Conservation (phyloP, 2,329 filamentous ascomycete genomes). For the Ophiocordyceps camponoti-leonardi region DNA sequence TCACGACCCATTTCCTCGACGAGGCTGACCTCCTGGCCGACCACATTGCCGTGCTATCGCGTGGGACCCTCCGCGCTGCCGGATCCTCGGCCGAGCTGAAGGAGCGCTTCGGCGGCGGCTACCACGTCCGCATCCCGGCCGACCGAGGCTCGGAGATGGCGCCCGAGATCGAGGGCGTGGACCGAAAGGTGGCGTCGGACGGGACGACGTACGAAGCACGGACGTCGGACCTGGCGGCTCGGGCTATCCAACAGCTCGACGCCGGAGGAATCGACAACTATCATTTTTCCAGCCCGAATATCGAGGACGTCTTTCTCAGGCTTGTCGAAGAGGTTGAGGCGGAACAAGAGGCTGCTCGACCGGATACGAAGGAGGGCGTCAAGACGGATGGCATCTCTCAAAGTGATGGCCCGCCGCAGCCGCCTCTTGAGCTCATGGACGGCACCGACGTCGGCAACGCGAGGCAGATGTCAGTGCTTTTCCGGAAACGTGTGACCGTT, state of each 20-base stretch:
- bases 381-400: slow-evolving; percentile 5
- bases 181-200: slow-evolving; percentile 46
- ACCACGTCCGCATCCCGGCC: slow-evolving; percentile 50
- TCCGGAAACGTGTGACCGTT: slow-evolving; percentile 61
- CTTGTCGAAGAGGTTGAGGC: slow-evolving; percentile 62
- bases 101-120: slow-evolving; percentile 64
- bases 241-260: slow-evolving; percentile 55
- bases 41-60: slow-evolving; percentile 74
- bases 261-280: slow-evolving; percentile 53
- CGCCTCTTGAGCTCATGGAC: slow-evolving; percentile 38
- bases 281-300: slow-evolving; percentile 72
- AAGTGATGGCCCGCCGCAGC: slow-evolving; percentile 12
- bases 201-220: slow-evolving; percentile 56
- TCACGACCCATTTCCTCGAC: slow-evolving; percentile 89
- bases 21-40: slow-evolving; percentile 84
- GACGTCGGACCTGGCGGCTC: slow-evolving; percentile 51
- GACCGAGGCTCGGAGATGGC: slow-evolving; percentile 9
- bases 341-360: slow-evolving; percentile 17
- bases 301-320: slow-evolving; percentile 83
- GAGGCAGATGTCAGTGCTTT: slow-evolving; percentile 56
- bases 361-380: slow-evolving; percentile 3
- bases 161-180: slow-evolving; percentile 35
- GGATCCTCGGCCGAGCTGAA: slow-evolving; percentile 81
- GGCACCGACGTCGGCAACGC: slow-evolving; percentile 53
- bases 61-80: slow-evolving; percentile 63